Percentiles rank a stretch among this genome's conserved stretches.
phyloP scores from a whole-genome alignment of 345 rosid species.

The Bretschneidera sinensis region DNA sequence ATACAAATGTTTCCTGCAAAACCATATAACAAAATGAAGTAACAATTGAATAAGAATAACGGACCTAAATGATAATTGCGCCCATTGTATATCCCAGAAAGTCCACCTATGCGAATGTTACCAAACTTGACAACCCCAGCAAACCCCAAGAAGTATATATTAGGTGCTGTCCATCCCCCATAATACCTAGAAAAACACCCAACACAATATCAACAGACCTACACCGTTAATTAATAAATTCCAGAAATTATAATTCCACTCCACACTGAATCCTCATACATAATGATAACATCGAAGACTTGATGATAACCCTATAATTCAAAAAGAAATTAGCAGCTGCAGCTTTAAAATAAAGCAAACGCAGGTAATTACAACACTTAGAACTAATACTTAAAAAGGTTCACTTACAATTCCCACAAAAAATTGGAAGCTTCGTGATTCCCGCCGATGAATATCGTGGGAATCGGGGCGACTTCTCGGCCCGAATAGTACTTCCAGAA shows the following conservation, averaged over 20 bases:
- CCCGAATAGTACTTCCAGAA: conserved; percentile 95
- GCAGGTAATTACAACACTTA: background rate
- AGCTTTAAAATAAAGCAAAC: background rate
- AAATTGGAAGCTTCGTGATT: conserved; percentile 98
- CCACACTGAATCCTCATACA: background rate
- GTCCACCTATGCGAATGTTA: conserved; percentile 57
- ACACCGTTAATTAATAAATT: no score
- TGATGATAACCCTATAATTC: background rate
- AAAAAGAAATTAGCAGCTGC: background rate
- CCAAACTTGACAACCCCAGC: conserved; percentile 72
- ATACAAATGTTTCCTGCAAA: no score
- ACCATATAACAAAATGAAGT: no score
- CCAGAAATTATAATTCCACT: no score
- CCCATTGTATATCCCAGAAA: conserved; percentile 60
- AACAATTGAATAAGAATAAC: no score
- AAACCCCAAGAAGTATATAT: conserved; percentile 66
- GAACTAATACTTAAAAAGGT: background rate
- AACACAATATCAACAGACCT: no score
- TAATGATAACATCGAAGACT: background rate
- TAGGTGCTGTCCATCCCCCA: conserved; percentile 94
- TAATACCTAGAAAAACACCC: conserved; percentile 42
- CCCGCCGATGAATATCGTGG: conserved; percentile 92
- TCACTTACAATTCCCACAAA: conserved; percentile 81
- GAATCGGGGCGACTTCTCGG: conserved; percentile 70
- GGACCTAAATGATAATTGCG: conserved; percentile 45